Conservation (phyloP, 345 rosid genomes). For the Dovyalis caffra region DNA sequence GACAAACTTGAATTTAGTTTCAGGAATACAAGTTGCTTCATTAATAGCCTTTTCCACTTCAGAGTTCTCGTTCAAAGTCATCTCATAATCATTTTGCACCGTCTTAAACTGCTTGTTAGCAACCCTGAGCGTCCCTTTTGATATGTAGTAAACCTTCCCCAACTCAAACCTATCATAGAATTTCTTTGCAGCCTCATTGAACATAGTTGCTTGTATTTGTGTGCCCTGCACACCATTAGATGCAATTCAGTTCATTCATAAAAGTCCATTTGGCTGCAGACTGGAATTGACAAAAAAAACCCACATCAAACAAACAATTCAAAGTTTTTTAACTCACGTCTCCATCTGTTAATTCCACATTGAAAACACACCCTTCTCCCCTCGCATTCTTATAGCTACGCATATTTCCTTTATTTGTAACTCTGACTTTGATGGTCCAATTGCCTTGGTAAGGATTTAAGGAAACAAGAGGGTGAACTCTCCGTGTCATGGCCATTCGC, state of each 20-base stretch:
- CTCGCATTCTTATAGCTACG: constrained; percentile 80
- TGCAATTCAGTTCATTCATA: not conserved
- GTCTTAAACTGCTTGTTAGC: constrained; percentile 92
- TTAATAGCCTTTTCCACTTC: constrained; percentile 75
- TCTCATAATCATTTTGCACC: constrained; percentile 88
- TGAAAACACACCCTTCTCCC: constrained; percentile 96
- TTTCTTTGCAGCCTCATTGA: constrained; percentile 85
- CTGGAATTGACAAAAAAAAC: too few relatives aligned
- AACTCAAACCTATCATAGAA: constrained; percentile 68
- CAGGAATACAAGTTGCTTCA: constrained; percentile 70
- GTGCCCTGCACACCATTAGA: constrained; percentile 53
- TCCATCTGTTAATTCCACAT: constrained; percentile 90
- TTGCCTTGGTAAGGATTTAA: constrained; percentile 94
- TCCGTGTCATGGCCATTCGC: constrained; percentile 81
- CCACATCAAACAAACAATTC: not conserved
- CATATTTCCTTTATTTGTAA: constrained; percentile 84
- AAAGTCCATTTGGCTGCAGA: too few relatives aligned
- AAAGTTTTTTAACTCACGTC: constrained; percentile 51
- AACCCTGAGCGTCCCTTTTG: constrained; percentile 73
- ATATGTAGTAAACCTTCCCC: constrained; percentile 86
- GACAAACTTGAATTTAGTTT: constrained; percentile 74
- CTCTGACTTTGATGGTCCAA: constrained; percentile 91
- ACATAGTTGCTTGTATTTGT: constrained; percentile 95
- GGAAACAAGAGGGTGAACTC: constrained; percentile 90
- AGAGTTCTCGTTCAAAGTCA: constrained; percentile 85